Conservation (phyloP, 345 rosid genomes). For the Salix arbutifolia region DNA sequence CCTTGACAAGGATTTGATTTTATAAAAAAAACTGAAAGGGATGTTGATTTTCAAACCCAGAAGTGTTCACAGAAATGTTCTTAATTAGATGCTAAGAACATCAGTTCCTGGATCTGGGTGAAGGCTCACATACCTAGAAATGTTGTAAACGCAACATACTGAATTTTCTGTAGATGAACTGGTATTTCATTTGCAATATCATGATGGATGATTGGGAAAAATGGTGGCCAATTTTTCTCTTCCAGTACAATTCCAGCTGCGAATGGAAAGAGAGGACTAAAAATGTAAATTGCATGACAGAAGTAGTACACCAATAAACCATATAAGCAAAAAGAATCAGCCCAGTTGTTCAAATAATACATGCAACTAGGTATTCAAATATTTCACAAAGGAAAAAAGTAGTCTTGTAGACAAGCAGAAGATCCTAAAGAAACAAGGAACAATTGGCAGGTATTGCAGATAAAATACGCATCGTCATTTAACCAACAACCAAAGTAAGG, state of each 20-base stretch:
- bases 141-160: conserved; percentile 34
- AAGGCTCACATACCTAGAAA: conserved; percentile 17
- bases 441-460: background rate
- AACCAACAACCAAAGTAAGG: background rate
- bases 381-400: background rate
- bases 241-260: conserved; percentile 33
- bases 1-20: background rate
- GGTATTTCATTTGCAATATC: conserved; percentile 32
- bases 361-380: background rate
- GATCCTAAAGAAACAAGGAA: background rate
- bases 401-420: background rate
- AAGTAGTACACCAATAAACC: background rate
- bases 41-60: background rate
- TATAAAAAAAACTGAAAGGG: background rate
- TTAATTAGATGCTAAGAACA: background rate
- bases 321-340: background rate
- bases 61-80: background rate
- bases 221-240: conserved; percentile 38
- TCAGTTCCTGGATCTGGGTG: background rate
- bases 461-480: background rate
- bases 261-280: conserved; percentile 4
- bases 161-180: conserved; percentile 26
- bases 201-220: conserved; percentile 35
- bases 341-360: background rate
- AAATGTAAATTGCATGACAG: background rate